Evolutionary conservation across 228 moss, liverwort and hornwort genomes (phyloP), one percentile per base, ranked within the genome.

Genomic region (Sphagnum fallax): DNA sequence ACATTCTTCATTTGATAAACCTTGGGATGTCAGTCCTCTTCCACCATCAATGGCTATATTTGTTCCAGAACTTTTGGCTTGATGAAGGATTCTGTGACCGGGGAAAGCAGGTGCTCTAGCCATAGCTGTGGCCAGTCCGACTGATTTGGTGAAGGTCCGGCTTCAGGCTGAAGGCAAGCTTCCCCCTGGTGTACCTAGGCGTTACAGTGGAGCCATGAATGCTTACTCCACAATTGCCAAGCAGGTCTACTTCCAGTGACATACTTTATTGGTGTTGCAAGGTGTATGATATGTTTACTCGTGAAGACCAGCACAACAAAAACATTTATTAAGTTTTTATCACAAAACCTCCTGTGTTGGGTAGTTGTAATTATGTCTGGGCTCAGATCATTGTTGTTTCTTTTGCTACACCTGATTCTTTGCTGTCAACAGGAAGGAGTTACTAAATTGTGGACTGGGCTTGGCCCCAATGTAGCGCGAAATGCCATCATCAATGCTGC

Each of bases 401-500:
- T 32, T 32, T 32, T 32, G 32, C 32, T 32, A 32, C 32, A 32
- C 32, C 32, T 32, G 32, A 32, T 32, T 32, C 32, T 10, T 51
- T 7, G 7, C 53, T 52, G 4, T 66, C 77, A 65, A 59, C 82
- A 98, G 98, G 98, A 98, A 86, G 98, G 98, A 0, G 83, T 98
- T 10, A 81, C 82, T 71, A 92, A 91, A 51, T 73, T 98, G 66
- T 98, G 98, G 98, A 98, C 85, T 67, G 98, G 98, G 60, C 79
- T 98, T 70, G 98, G 94, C 55, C 98, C 98, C 5, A 98, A 98
- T 52, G 98, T 93, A 70, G 98, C 98, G 67, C 88, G 98, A 32
- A 98, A 98, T 66, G 98, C 98, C 47, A 92, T 98, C 68, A 88
- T 98, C 69, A 94, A 98, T 71, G 98, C 98, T 75, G 98, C 98